Evolutionary conservation across 2,329 filamentous ascomycete genomes (phyloP), one percentile per base, ranked within the genome.

Genomic region (Arthrobotrys musiformis): DNA sequence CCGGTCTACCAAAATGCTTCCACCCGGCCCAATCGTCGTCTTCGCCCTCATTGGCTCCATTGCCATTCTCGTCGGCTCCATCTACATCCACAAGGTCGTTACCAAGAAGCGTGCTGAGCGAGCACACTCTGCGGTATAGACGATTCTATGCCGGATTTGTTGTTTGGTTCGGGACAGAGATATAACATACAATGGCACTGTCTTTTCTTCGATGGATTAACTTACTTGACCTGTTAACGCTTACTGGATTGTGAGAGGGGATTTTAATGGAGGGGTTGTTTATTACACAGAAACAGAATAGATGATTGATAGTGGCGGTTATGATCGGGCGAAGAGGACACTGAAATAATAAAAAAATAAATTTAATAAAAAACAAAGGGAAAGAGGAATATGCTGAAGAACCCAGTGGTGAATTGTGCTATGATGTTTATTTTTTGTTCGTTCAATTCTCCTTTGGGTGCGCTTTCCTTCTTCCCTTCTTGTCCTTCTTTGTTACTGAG

Each of bases 11-110:
- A 67, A 68, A 26, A 78, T 78, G 74, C 74, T 78, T 17, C 74
- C 74, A 58, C 24, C 56, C 26, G 74, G 74, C 19, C 68, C 69
- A 61, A 78, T 78, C 48, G 74, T 78, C 63, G 74, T 78, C 61
- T 78, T 78, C 69, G 67, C 68, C 52, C 52, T 78, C 68, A 48
- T 78, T 28, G 74, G 74, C 42, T 3, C 63, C 61, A 24, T 78
- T 15, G 74, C 66, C 17, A 22, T 77, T 15, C 66, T 77, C 24
- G 73, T 77, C 60, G 61, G 50, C 11, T 52, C 50, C 9, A 70
- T 77, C 60, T 77, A 42, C 17, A n/a, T 77, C 30, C 73, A 77
- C 60, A 77, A 77, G 61, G 35, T 17, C 33, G 15, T 77, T 19
- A n/a, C 66, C 66, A 70, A 66, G 61, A 77, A 54, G 28, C 58